Conservation (phyloP, 2,329 filamentous ascomycete species). For the Colletotrichum tabaci region DNA sequence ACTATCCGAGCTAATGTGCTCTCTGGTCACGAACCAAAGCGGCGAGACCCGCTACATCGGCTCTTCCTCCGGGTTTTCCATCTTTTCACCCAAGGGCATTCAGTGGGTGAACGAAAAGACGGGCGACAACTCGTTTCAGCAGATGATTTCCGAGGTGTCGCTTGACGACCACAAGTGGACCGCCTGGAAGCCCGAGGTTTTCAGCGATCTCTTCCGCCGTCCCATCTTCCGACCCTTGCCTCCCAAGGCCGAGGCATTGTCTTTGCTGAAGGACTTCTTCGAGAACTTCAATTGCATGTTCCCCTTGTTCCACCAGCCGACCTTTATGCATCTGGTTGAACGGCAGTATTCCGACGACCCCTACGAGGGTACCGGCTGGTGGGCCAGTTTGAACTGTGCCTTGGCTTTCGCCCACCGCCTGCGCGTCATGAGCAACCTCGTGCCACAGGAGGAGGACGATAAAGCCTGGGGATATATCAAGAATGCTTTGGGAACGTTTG, state of each 20-base stretch:
- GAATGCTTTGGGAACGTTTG: conserved; percentile 94
- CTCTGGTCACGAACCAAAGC: conserved; percentile 92
- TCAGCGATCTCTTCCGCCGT: conserved; percentile 90
- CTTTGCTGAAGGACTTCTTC: conserved; percentile 93
- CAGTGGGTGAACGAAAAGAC: conserved; percentile 99
- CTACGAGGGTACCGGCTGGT: conserved; percentile 97
- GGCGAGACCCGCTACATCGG: conserved; percentile 98
- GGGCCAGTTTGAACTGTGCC: conserved; percentile 95
- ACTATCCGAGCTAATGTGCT: conserved; percentile 99
- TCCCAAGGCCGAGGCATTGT: conserved; percentile 87
- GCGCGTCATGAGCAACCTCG: conserved; percentile 94
- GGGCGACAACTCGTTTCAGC: conserved; percentile 93
- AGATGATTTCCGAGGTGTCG: conserved; percentile 93
- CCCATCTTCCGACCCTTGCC: conserved; percentile 88
- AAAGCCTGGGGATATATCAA: conserved; percentile 97
- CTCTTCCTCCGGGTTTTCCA: conserved; percentile 97
- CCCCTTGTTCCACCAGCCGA: conserved; percentile 95
- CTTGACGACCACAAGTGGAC: conserved; percentile 96
- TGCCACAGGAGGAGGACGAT: conserved; percentile 90
- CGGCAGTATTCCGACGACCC: conserved; percentile 93
- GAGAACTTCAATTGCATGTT: conserved; percentile 99
- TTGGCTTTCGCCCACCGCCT: conserved; percentile 94
- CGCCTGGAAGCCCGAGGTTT: conserved; percentile 98
- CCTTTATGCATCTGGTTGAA: conserved; percentile 97
- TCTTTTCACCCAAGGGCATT: conserved; percentile 98